Percentiles rank a stretch among this genome's conserved stretches.
Conservation (phyloP, 108 stramenopile genomes). For the Discostella stelligeroides region DNA sequence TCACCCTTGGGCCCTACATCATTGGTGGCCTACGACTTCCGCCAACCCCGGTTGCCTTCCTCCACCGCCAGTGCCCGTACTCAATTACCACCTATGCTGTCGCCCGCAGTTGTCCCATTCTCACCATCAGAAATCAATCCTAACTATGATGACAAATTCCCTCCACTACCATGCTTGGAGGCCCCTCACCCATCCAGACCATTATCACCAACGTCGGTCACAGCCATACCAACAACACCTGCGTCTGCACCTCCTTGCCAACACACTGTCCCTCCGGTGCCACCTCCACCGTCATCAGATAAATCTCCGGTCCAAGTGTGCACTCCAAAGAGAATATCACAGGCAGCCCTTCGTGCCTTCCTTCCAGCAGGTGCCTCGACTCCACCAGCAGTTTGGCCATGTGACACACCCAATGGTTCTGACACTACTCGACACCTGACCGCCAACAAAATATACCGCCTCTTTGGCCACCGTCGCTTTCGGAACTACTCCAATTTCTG, state of each 20-base stretch:
- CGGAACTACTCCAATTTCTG: constrained; percentile 1
- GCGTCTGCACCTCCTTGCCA: too few relatives aligned
- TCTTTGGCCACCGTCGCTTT: neutral
- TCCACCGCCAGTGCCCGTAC: neutral
- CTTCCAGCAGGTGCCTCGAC: too few relatives aligned
- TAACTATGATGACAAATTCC: neutral
- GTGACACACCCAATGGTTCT: neutral
- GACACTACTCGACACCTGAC: neutral
- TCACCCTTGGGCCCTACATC: neutral
- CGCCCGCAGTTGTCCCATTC: too few relatives aligned
- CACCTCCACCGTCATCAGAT: too few relatives aligned
- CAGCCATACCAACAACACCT: too few relatives aligned
- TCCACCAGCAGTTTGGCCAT: neutral
- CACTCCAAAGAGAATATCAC: too few relatives aligned
- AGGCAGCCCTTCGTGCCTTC: neutral
- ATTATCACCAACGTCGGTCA: too few relatives aligned
- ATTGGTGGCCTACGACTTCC: neutral
- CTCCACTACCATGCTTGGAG: neutral
- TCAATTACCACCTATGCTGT: neutral
- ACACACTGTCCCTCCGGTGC: too few relatives aligned
- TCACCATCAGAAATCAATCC: neutral
- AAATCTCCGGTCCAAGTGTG: neutral
- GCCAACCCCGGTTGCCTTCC: constrained; percentile 4
- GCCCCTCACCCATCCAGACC: too few relatives aligned
- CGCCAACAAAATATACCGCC: neutral